phyloP scores from a whole-genome alignment of 306 rosid genomes.

The Sesbania bispinosa region DNA sequence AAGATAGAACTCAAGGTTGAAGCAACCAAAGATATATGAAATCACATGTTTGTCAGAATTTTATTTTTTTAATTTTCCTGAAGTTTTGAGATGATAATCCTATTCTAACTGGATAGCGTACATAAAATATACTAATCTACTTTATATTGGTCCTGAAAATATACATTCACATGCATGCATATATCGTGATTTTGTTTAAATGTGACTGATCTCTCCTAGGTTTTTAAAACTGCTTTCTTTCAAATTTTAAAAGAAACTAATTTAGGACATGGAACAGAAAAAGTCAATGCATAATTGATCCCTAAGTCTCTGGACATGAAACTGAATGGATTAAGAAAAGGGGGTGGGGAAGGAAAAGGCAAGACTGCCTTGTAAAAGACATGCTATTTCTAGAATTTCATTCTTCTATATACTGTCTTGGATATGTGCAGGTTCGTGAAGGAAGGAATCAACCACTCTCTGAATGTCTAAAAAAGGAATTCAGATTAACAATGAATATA shows the following conservation, averaged over 20 bases:
- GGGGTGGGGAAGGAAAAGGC: not conserved
- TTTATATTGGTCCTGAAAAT: not conserved
- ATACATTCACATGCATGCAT: too few relatives aligned
- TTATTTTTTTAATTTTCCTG: not conserved
- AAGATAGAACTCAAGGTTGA: not conserved
- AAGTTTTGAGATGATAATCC: not conserved
- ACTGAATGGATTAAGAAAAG: not conserved
- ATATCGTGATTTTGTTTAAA: not conserved
- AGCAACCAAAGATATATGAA: not conserved
- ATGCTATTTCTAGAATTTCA: conserved; percentile 20
- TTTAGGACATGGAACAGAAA: not conserved
- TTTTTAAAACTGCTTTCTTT: not conserved
- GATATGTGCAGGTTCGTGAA: conserved; percentile 60
- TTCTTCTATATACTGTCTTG: conserved; percentile 14
- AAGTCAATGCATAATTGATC: not conserved
- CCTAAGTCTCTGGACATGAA: not conserved
- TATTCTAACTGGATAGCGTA: not conserved
- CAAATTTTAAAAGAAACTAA: not conserved
- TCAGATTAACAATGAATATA: conserved; percentile 71
- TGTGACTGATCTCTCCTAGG: not conserved
- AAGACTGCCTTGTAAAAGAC: too few relatives aligned
- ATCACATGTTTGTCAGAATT: not conserved
- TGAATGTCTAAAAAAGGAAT: conserved; percentile 80
- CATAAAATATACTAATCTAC: not conserved
- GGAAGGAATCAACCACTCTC: conserved; percentile 74